Base-by-base conservation (phyloP, 768 basidiomycete species). In the Vishniacozyma victoriae region DNA sequence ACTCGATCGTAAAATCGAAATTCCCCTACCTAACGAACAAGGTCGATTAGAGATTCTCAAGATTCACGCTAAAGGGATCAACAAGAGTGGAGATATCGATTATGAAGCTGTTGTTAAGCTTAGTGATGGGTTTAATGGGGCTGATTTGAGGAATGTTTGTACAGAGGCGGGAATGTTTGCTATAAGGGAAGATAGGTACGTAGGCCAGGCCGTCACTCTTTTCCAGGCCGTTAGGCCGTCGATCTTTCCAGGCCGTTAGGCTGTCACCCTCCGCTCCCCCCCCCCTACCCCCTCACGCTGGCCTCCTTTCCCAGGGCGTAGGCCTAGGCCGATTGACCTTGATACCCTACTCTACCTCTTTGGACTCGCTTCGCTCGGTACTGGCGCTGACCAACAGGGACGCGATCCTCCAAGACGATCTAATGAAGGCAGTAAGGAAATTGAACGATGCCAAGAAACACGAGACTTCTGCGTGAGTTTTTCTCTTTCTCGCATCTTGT, bases 71-170 rank as follows among this genome's bases (percentile, higher is more conserved):
- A 82, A 80, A 16, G 87, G 89, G 2, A 91, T 97, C 48, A 91
- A 89, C 75, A 99, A 99, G 77, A 79, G 78, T 26, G 90, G 88
- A 3, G 92, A 95, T 36, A 90, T 99, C 15, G 93, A 99, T 71
- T 96, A 90, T 62, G 95, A 97, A 67, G 91, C 95, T 3, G 86
- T 97, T 57, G 95, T 97, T 50, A 99, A 97, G 78, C 86, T 87
- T 38, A 41, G 72, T 51, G 92, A 95, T 59, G 80, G 79, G 0
- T 96, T 96, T 77, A 97, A 96, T 69, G 95, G 95, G 45, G 95
- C 95, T 15, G 95, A 97, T 76, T 71, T 96, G 66, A 80, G 91
- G 40, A 97, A 97, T 69, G 87, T 96, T 19, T 82, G 92, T 35
- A 95, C 90, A 3, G 91, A 93, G 72, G 63, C 63, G 23, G 93